Evolutionary conservation across 2,329 filamentous ascomycete species (phyloP).

Genomic region (Beauveria bassiana): DNA sequence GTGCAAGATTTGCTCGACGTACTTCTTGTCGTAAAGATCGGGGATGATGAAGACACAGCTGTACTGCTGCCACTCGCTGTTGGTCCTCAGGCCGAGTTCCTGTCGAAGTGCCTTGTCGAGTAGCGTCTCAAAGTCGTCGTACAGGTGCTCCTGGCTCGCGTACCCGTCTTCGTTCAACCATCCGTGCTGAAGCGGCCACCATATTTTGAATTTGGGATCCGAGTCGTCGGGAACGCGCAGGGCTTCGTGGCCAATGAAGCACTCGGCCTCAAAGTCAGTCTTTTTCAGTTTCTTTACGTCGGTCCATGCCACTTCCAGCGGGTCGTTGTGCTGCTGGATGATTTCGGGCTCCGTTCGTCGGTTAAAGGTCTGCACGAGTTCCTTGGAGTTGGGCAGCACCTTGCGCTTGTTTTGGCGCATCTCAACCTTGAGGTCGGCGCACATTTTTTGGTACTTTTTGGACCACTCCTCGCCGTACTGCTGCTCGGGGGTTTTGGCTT

Average conservation of each 20-base stretch:
- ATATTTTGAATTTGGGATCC: conserved; percentile 79
- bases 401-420: conserved; percentile 93
- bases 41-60: conserved; percentile 96
- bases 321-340: conserved; percentile 92
- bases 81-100: conserved; percentile 72
- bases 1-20: conserved; percentile 77
- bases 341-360: conserved; percentile 73
- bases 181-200: conserved; percentile 83
- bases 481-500: conserved; percentile 59
- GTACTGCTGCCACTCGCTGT: conserved; percentile 80
- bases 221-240: conserved; percentile 85
- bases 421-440: conserved; percentile 75
- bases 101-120: conserved; percentile 77
- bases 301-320: conserved; percentile 91
- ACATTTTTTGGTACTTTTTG: conserved; percentile 73
- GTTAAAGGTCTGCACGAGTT: conserved; percentile 92
- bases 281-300: conserved; percentile 62
- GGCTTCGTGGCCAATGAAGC: conserved; percentile 75
- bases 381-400: conserved; percentile 94
- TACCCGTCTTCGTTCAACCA: conserved; percentile 91
- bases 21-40: conserved; percentile 90
- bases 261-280: conserved; percentile 52
- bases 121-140: conserved; percentile 80
- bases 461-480: conserved; percentile 79
- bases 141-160: conserved; percentile 66